phyloP scores from a whole-genome alignment of 306 rosid species.

The Vigna radiata region DNA sequence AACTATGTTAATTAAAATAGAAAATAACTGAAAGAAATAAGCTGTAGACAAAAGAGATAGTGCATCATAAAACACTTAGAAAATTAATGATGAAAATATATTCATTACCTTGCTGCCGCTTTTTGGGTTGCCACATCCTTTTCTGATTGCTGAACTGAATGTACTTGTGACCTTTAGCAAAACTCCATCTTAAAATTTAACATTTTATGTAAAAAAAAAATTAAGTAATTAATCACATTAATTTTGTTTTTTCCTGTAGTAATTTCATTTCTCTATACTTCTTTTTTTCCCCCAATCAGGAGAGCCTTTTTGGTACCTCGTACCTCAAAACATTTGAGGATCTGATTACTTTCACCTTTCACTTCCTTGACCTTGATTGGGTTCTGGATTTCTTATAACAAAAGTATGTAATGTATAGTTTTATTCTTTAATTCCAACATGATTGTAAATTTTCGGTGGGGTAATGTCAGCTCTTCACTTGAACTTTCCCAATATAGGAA shows the following conservation, averaged over 20 bases:
- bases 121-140: neutral
- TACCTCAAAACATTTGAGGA: conserved; percentile 1
- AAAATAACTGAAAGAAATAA: conserved; percentile 22
- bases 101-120: neutral
- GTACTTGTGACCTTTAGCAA: neutral
- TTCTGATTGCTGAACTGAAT: conserved; percentile 3
- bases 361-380: neutral
- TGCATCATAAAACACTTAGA: neutral
- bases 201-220: neutral
- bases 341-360: neutral
- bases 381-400: conserved; percentile 11
- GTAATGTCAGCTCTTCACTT: neutral
- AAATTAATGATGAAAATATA: neutral
- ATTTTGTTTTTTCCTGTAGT: neutral
- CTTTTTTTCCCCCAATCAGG: neutral
- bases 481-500: conserved; percentile 5
- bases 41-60: neutral
- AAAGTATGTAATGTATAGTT: conserved; percentile 6
- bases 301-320: conserved; percentile 12
- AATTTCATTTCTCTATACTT: neutral
- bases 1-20: neutral
- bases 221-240: neutral
- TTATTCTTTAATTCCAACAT: neutral
- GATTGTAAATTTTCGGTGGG: conserved; percentile 1
- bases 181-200: neutral